These are phyloP conservation scores for Microascus cirrosus DNA, from an alignment of 2,329 filamentous ascomycete species.

Conservation along the genomic window DNA sequence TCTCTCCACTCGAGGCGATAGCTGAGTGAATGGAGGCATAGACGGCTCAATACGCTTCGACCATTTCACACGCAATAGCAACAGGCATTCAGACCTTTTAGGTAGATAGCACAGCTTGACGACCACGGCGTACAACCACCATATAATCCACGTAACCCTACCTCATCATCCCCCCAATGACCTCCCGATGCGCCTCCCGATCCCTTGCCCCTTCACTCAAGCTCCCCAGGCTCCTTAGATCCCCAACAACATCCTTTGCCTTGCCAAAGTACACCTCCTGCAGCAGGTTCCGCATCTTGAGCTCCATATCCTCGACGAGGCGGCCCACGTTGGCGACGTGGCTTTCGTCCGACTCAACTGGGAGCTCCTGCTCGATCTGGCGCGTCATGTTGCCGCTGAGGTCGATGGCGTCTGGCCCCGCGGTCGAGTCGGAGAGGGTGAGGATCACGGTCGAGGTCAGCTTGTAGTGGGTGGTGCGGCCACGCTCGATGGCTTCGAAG, in stretches of 20 bases:
- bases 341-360: conserved; percentile 79
- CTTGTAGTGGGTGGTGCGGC: conserved; percentile 90
- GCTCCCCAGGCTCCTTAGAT: conserved; percentile 75
- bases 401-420: conserved; percentile 70
- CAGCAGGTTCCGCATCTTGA: conserved; percentile 96
- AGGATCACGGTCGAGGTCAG: conserved; percentile 95
- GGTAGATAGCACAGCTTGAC: not conserved
- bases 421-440: conserved; percentile 43
- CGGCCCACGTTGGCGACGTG: conserved; percentile 93
- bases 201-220: conserved; percentile 79
- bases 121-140: not conserved
- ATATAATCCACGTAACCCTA: not conserved
- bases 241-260: conserved; percentile 95
- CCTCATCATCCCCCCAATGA: conserved; percentile 54
- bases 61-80: no score
- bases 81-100: not conserved
- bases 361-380: conserved; percentile 85
- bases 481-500: conserved; percentile 89
- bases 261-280: conserved; percentile 99
- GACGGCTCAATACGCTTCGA: no score
- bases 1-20: no score
- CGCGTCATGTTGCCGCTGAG: conserved; percentile 96
- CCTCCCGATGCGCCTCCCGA: conserved; percentile 74
- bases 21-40: no score
- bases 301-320: conserved; percentile 97